These are phyloP conservation scores for Withania somnifera DNA, from an alignment of 305 asterid species.

Conservation along the genomic window DNA sequence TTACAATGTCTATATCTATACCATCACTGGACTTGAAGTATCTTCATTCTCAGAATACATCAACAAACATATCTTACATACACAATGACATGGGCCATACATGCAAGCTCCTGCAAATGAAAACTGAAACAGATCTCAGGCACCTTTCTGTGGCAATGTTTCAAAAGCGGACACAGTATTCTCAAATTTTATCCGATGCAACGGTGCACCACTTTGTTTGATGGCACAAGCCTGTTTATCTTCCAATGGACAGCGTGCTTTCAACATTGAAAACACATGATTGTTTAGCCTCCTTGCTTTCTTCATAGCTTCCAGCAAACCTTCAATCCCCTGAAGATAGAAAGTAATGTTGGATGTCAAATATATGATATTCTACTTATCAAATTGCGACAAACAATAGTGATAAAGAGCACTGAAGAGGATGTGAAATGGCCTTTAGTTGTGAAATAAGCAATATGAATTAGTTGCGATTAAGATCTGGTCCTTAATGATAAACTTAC, in stretches of 20 bases:
- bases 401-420: background rate
- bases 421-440: background rate
- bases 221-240: constrained; percentile 98
- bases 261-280: constrained; percentile 91
- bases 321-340: constrained; percentile 45
- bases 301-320: constrained; percentile 82
- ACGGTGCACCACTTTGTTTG: constrained; percentile 88
- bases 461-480: background rate
- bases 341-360: background rate
- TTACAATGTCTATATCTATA: background rate
- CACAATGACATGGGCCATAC: background rate
- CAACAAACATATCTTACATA: background rate
- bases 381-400: background rate
- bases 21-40: background rate
- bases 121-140: constrained; percentile 20
- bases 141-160: constrained; percentile 92
- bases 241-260: constrained; percentile 94
- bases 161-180: constrained; percentile 95
- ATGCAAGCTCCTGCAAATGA: background rate
- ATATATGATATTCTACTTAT: background rate
- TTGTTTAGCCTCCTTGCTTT: constrained; percentile 84
- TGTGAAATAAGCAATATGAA: background rate
- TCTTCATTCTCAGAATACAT: background rate
- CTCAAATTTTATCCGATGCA: constrained; percentile 85
- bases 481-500: background rate